Base-by-base conservation (phyloP, 78 protist species). In the Dictyostelium citrinum region DNA sequence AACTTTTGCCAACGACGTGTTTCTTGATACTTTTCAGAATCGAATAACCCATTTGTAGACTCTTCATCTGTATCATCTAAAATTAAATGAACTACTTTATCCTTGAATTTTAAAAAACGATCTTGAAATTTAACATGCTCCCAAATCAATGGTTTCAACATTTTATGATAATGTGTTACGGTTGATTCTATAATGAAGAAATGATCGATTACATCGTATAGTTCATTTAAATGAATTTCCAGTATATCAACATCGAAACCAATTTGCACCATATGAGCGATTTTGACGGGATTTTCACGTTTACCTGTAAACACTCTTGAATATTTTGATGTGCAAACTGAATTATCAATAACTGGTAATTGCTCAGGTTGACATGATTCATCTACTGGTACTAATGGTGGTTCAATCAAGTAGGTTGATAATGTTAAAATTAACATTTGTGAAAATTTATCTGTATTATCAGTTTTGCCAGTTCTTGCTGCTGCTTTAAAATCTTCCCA, bases 71-170 rank as follows among this genome's bases (percentile, higher is more conserved):
- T 22, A 33, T 74, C 80, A 39, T 74, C 80, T 0, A 74, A 37
- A 2, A 74, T 39, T 22, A 74, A 74, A 74, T 74, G 80, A 5
- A 74, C 46, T 0, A 74, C 46, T 39, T 74, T 74, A 37, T 74
- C 80, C 39, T 74, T 51, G 11, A 74, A 74, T 33, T 37, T 74
- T 4, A 74, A 6, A 11, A 74, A 74, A 31, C 80, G 31, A 39
- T 74, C 80, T 74, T 74, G 80, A 20, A 31, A 27, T 74, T 74
- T 74, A 37, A 74, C 80, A 37, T 74, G 80, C 16, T 74, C 80
- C 80, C 80, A 74, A 31, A 74, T 74, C 4, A 74, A 74, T 74
- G 80, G 80, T 74, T 74, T 74, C 11, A 39, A 39, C 39, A 74
- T 22, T 39, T 0, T 37, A 74, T 37, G 55, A 74, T 74, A 74